Evolutionary conservation across 176 grass and related monocot genomes (phyloP), one percentile per base, ranked within the genome.

Genomic region (Carex pumila): DNA sequence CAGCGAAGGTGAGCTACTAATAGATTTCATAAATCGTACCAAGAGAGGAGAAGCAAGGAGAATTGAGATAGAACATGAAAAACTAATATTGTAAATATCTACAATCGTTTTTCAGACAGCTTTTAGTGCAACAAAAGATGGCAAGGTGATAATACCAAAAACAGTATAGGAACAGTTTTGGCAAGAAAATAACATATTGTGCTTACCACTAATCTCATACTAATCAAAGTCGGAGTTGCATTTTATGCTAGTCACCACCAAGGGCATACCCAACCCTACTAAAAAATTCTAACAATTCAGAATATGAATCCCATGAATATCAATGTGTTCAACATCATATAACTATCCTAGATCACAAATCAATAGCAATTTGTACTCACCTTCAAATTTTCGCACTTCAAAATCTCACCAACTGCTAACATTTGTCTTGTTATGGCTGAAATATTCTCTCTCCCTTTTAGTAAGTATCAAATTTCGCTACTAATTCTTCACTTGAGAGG

Each of bases 331-430:
- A 18, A 7, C 4, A 25, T 11, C 61, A 22, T 74, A 0, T 6
- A 81, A 84, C 19, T 52, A 79, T 15, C 34, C 71, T 6, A 47
- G 85, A 82, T 68, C 60, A 76, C 63, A 41, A 43, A 70, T n/a
- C 5, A 69, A n/a, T 87, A 55, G 80, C 67, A 63, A 82, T 31
- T 7, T 82, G 34, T 58, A 53, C 7, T 80, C 86, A 92, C 96
- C 96, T 99, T 91, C 71, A 99, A 88, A 87, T 95, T 92, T 92
- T 99, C 93, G 12, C 85, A 91, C 81, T 95, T 92, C 87, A 99
- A 95, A 88, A 99, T 90, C 59, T 95, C 96, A 71, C 89, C 85
- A 55, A 99, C 85, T 72, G 89, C 96, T 77, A 99, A 22, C 96
- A 99, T 99, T 88, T 99, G 96, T 81, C 91, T 99, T 87, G 95